phyloP scores from a whole-genome alignment of 805 yeast genomes.

The Ogataea methanolica region DNA sequence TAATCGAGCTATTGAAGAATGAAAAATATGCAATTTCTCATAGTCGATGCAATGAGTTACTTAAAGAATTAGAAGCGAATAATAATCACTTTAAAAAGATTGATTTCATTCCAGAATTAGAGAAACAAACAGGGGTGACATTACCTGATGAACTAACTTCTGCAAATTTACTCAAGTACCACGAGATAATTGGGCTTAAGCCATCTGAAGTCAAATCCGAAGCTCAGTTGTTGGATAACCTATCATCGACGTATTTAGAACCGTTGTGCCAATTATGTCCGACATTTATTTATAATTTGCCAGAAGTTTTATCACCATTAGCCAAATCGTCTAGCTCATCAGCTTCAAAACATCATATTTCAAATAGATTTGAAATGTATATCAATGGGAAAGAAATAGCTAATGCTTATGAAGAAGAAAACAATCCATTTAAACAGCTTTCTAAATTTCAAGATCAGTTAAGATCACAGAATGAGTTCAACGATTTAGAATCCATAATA shows the following conservation, averaged over 20 bases:
- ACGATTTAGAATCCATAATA: constrained; percentile 58
- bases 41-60: constrained; percentile 16
- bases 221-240: constrained; percentile 57
- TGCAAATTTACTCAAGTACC: constrained; percentile 38
- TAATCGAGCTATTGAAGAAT: constrained; percentile 27
- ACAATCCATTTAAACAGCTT: constrained; percentile 71
- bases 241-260: constrained; percentile 62
- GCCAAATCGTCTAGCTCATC: constrained; percentile 58
- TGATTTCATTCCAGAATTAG: constrained; percentile 68
- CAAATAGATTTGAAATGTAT: constrained; percentile 81
- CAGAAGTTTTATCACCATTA: constrained; percentile 79
- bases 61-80: constrained; percentile 10
- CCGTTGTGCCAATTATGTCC: constrained; percentile 55
- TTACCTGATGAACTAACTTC: constrained; percentile 45
- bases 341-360: constrained; percentile 35
- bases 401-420: constrained; percentile 96
- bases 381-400: constrained; percentile 76
- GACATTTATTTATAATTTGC: constrained; percentile 76
- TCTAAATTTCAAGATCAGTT: constrained; percentile 61
- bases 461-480: constrained; percentile 36
- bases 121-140: constrained; percentile 40
- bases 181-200: constrained; percentile 30
- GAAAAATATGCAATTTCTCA: constrained; percentile 17
- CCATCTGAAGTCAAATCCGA: constrained; percentile 41
- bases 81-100: constrained; percentile 35